Conservation (phyloP, 495 filamentous ascomycete species). For the Penicillium argentinense region DNA sequence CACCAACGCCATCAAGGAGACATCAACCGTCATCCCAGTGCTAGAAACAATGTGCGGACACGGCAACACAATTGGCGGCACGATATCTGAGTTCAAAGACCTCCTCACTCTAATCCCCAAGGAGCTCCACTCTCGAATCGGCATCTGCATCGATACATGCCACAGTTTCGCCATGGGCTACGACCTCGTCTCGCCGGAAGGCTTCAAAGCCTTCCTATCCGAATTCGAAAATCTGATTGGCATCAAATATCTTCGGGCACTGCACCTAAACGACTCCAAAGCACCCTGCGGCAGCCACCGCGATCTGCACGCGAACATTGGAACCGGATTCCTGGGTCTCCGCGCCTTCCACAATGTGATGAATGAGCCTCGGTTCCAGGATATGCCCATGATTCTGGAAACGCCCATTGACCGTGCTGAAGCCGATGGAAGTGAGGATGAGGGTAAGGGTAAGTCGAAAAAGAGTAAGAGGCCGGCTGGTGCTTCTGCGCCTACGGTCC, state of each 20-base stretch:
- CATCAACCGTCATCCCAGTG: conserved; percentile 72
- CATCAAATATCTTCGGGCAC: conserved; percentile 71
- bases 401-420: conserved; percentile 77
- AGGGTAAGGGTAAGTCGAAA: conserved; percentile 25
- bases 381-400: conserved; percentile 88
- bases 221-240: conserved; percentile 83
- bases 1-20: conserved; percentile 76
- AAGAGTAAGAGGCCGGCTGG: conserved; percentile 23
- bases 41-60: conserved; percentile 95
- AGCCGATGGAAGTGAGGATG: not conserved
- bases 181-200: conserved; percentile 73
- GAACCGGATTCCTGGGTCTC: conserved; percentile 86
- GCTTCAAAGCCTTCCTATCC: conserved; percentile 69
- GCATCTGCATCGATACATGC: conserved; percentile 95
- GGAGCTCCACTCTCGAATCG: conserved; percentile 80
- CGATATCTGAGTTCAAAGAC: conserved; percentile 80
- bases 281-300: conserved; percentile 74
- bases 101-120: conserved; percentile 68
- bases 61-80: conserved; percentile 81
- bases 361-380: conserved; percentile 75
- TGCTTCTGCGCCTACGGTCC: conserved; percentile 37
- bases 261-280: conserved; percentile 94
- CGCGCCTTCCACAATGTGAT: conserved; percentile 88
- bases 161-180: conserved; percentile 94
- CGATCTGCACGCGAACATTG: conserved; percentile 93